These are phyloP conservation scores for Myxozyma melibiosi DNA, from an alignment of 805 yeast species.

Conservation along the genomic window DNA sequence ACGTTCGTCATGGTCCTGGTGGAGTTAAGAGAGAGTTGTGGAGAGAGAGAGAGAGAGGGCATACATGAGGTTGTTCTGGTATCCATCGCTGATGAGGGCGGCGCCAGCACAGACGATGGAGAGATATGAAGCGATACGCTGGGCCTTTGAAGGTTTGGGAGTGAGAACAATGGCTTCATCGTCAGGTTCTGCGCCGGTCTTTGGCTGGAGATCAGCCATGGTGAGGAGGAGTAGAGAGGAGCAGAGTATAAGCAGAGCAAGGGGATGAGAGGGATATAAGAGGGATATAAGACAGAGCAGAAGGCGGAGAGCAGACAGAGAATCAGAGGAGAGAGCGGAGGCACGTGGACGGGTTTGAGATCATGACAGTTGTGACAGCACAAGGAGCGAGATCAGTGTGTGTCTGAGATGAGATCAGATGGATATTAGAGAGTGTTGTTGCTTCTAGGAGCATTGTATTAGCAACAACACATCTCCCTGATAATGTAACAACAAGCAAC, in stretches of 20 bases:
- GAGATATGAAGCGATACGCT: conserved; percentile 31
- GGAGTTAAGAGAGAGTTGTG: not conserved
- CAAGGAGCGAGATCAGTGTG: too few relatives aligned
- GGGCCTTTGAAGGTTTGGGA: conserved; percentile 15
- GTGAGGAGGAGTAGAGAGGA: too few relatives aligned
- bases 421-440: too few relatives aligned
- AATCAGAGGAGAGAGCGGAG: not conserved
- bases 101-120: conserved; percentile 69
- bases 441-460: too few relatives aligned
- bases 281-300: not conserved
- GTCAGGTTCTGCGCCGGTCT: too few relatives aligned
- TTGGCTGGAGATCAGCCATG: too few relatives aligned
- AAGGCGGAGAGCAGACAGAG: not conserved
- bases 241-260: too few relatives aligned
- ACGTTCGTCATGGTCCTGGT: conserved; percentile 58
- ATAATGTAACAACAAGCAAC: too few relatives aligned
- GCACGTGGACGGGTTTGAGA: not conserved
- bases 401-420: too few relatives aligned
- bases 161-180: not conserved
- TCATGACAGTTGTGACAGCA: too few relatives aligned
- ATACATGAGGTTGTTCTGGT: conserved; percentile 68
- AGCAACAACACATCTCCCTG: too few relatives aligned
- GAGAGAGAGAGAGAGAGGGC: not conserved
- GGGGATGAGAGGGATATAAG: too few relatives aligned
- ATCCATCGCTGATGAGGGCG: conserved; percentile 77